These are phyloP conservation scores for Saccharomyces pastorianus DNA, from an alignment of 1,139 yeast genomes.

Conservation along the genomic window DNA sequence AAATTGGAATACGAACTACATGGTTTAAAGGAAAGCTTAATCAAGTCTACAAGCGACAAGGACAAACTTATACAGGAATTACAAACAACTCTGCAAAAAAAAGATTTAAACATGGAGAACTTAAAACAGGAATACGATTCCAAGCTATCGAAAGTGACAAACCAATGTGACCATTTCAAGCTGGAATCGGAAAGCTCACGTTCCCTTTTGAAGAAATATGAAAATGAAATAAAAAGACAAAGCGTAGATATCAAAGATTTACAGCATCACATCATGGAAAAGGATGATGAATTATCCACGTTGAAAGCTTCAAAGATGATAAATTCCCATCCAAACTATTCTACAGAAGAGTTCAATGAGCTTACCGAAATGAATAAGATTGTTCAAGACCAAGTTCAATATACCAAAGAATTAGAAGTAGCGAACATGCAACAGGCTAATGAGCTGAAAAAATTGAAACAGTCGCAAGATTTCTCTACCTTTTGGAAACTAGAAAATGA, in stretches of 20 bases:
- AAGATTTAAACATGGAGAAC: slow-evolving; percentile 17
- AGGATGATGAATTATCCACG: slow-evolving; percentile 22
- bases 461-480: slow-evolving; percentile 41
- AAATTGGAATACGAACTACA: slow-evolving; percentile 30
- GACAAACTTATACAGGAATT: slow-evolving; percentile 20
- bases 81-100: slow-evolving; percentile 12
- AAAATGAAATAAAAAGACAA: slow-evolving; percentile 18
- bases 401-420: slow-evolving; percentile 49
- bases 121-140: slow-evolving; percentile 13
- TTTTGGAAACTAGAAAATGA: slow-evolving; percentile 47
- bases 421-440: slow-evolving; percentile 43
- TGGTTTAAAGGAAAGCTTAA: slow-evolving; percentile 26
- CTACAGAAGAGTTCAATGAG: slow-evolving; percentile 24
- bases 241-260: slow-evolving; percentile 15
- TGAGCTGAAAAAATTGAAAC: slow-evolving; percentile 37
- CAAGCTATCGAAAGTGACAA: slow-evolving; percentile 9
- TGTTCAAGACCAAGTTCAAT: slow-evolving; percentile 48
- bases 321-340: slow-evolving; percentile 21
- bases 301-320: slow-evolving; percentile 19
- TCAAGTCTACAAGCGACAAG: slow-evolving; percentile 17
- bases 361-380: slow-evolving; percentile 40
- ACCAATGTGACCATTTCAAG: slow-evolving; percentile 13
- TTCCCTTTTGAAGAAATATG: slow-evolving; percentile 17
- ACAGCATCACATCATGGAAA: slow-evolving; percentile 16
- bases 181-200: slow-evolving; percentile 16